Evolutionary conservation across 495 filamentous ascomycete genomes (phyloP).

Genomic region (Podospora tetraspora): DNA sequence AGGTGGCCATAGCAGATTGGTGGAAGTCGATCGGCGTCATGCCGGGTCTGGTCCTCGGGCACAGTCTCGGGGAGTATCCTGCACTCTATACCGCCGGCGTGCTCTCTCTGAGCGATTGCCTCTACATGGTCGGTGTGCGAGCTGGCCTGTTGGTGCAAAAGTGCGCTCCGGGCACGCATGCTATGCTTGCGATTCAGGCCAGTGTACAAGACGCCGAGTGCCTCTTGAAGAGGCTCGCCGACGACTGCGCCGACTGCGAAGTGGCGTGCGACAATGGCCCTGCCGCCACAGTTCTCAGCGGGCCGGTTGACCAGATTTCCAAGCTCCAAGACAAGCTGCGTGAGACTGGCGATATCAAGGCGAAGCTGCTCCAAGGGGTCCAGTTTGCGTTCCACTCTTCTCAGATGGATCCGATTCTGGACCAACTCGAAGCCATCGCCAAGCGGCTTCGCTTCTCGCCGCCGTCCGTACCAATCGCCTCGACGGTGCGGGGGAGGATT

Average conservation of each 20-base stretch:
- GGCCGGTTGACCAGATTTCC: constrained; percentile 39
- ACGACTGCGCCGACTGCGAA: constrained; percentile 47
- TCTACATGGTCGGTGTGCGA: constrained; percentile 62
- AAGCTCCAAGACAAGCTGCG: constrained; percentile 45
- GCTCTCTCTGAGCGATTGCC: constrained; percentile 57
- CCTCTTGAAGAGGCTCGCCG: constrained; percentile 8
- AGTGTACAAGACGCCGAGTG: constrained; percentile 7
- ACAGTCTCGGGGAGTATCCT: constrained; percentile 72
- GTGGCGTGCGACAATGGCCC: constrained; percentile 50
- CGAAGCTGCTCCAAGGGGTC: constrained; percentile 38
- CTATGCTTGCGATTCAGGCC: constrained; percentile 46
- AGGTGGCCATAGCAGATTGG: constrained; percentile 73
- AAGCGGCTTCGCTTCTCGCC: constrained; percentile 46
- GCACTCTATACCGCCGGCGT: constrained; percentile 65
- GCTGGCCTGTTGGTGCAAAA: constrained; percentile 60
- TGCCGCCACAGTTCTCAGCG: constrained; percentile 46
- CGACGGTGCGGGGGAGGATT: constrained; percentile 50
- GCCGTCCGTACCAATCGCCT: constrained; percentile 48
- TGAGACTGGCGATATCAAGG: constrained; percentile 41
- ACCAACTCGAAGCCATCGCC: constrained; percentile 46
- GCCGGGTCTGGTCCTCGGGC: constrained; percentile 72
- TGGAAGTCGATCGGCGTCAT: constrained; percentile 70
- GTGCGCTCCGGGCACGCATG: constrained; percentile 56
- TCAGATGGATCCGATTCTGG: constrained; percentile 58
- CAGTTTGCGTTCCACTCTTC: constrained; percentile 59